Percentiles rank a stretch among this genome's conserved stretches.
phyloP scores from a whole-genome alignment of 2,329 filamentous ascomycete genomes.

The Xylaria polymorpha region DNA sequence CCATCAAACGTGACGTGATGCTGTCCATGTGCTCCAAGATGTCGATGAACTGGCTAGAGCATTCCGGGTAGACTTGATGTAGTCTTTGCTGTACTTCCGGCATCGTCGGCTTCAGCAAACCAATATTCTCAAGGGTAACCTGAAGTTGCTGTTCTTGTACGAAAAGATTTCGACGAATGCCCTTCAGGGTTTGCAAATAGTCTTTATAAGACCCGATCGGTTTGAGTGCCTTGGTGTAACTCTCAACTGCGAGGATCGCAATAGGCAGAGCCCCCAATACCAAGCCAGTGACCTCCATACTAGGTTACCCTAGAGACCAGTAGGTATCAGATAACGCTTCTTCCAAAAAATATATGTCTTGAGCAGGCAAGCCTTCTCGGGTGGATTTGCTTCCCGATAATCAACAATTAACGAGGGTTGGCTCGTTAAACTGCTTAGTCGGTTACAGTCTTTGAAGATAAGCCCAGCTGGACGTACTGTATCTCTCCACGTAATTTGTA shows the following conservation, averaged over 20 bases:
- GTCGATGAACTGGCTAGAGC: constrained; percentile 10
- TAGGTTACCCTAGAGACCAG: not conserved
- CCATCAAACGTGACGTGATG: constrained; percentile 6
- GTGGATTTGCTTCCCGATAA: not conserved
- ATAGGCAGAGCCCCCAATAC: constrained; percentile 27
- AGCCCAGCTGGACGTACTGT: not conserved
- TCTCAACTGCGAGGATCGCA: constrained; percentile 17
- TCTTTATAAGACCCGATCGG: constrained; percentile 8
- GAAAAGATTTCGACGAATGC: constrained; percentile 24
- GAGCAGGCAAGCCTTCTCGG: too few species aligned
- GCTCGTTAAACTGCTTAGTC: not conserved
- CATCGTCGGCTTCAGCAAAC: constrained; percentile 9
- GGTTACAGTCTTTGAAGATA: not conserved
- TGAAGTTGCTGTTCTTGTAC: constrained; percentile 28
- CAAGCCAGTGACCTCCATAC: constrained; percentile 21
- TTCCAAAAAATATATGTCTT: too few species aligned
- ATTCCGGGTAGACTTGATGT: constrained; percentile 4
- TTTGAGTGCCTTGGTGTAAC: constrained; percentile 9
- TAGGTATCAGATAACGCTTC: too few species aligned
- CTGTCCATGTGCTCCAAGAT: constrained; percentile 25
- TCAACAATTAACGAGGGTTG: not conserved
- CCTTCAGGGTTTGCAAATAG: constrained; percentile 9
- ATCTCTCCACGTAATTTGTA: not conserved
- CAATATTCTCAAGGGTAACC: constrained; percentile 21
- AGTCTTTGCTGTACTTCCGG: constrained; percentile 22